Conservation (phyloP, 495 filamentous ascomycete genomes). For the Lepidopterella palustris region DNA sequence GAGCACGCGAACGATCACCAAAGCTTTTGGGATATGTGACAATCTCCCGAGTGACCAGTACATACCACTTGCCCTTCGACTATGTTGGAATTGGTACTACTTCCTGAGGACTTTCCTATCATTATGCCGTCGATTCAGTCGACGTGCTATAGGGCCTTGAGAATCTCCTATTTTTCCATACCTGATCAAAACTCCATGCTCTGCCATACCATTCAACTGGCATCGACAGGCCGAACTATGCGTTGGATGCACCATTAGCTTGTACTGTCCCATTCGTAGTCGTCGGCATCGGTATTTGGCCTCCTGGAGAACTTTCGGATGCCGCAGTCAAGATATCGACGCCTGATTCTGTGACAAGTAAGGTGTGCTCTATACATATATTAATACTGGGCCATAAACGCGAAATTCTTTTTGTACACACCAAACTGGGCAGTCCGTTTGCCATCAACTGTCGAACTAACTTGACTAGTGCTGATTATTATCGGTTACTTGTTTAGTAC, state of each 20-base stretch:
- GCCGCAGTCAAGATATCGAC: slow-evolving; percentile 6
- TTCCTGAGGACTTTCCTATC: too few relatives aligned
- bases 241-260: neutral
- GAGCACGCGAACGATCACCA: too few relatives aligned
- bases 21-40: too few relatives aligned
- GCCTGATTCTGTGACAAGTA: slow-evolving; percentile 5
- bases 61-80: too few relatives aligned
- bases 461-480: too few relatives aligned
- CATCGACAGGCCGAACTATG: neutral
- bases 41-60: too few relatives aligned
- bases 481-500: too few relatives aligned
- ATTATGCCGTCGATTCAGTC: too few relatives aligned
- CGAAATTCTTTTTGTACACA: slow-evolving; percentile 28
- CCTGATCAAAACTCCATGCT: neutral
- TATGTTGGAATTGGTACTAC: too few relatives aligned
- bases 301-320: slow-evolving; percentile 1
- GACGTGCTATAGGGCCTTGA: too few relatives aligned
- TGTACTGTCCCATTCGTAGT: neutral
- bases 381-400: neutral
- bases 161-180: neutral
- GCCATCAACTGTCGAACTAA: too few relatives aligned
- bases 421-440: slow-evolving; percentile 78
- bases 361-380: neutral
- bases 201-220: neutral
- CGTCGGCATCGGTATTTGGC: neutral